phyloP scores from a whole-genome alignment of 495 filamentous ascomycete species.

The Pyrenula aspistea region DNA sequence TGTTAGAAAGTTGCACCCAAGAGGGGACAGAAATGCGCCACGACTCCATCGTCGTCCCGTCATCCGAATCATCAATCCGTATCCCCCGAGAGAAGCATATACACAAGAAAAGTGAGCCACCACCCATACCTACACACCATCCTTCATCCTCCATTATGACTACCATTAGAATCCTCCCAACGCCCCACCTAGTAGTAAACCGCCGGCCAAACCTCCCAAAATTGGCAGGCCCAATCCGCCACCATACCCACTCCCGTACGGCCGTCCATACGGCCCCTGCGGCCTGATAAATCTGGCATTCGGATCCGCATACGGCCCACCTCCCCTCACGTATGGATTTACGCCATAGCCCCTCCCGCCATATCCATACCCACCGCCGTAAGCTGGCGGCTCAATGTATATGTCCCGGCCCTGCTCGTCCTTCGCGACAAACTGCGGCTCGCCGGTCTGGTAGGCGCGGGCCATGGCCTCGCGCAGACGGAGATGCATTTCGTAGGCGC shows the following conservation, averaged over 20 bases:
- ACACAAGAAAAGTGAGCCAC: neutral
- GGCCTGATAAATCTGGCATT: slow-evolving; percentile 32
- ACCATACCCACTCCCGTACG: slow-evolving; percentile 30
- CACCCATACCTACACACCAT: neutral
- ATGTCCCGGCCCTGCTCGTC: slow-evolving; percentile 31
- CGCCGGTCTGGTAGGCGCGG: slow-evolving; percentile 24
- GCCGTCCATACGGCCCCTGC: slow-evolving; percentile 24
- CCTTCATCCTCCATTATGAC: neutral
- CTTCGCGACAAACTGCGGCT: slow-evolving; percentile 32
- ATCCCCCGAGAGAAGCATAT: neutral
- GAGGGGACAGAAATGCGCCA: too few relatives aligned
- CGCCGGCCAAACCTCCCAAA: slow-evolving; percentile 26
- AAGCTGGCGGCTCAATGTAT: slow-evolving; percentile 29
- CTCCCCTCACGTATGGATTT: slow-evolving; percentile 24
- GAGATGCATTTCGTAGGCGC: slow-evolving; percentile 24
- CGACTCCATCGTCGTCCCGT: too few relatives aligned
- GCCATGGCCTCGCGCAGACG: slow-evolving; percentile 25
- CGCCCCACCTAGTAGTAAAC: slow-evolving; percentile 24
- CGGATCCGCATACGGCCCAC: slow-evolving; percentile 20
- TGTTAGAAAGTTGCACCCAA: too few relatives aligned
- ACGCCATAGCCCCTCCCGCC: slow-evolving; percentile 5
- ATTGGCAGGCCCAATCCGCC: slow-evolving; percentile 26
- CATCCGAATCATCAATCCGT: too few relatives aligned
- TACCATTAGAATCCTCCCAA: slow-evolving; percentile 1
- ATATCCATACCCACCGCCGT: slow-evolving; percentile 4